These are phyloP conservation scores for Phytophthora crassamura DNA, from an alignment of 352 stramenopile species.

Conservation along the genomic window DNA sequence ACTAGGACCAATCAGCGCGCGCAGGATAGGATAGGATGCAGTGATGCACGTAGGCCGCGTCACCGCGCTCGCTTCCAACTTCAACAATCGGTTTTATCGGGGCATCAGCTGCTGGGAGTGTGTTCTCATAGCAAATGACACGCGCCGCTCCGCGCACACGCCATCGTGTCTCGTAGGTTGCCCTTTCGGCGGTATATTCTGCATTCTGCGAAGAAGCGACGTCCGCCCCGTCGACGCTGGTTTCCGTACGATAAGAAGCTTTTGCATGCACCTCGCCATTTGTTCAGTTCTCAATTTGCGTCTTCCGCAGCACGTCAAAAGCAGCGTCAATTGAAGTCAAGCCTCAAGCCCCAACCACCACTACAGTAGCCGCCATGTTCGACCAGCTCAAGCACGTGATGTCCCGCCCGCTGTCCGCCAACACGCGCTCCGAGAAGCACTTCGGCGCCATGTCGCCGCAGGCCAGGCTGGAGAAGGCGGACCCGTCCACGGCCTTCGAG, in stretches of 20 bases:
- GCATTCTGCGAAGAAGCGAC: constrained; percentile 5
- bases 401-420: constrained; percentile 36
- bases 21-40: background rate
- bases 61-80: constrained; percentile 24
- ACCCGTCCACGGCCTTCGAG: constrained; percentile 78
- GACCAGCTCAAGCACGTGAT: constrained; percentile 81
- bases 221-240: constrained; percentile 5
- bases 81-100: constrained; percentile 24
- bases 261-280: no score
- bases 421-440: constrained; percentile 48
- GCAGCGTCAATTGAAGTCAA: constrained; percentile 16
- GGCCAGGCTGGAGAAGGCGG: constrained; percentile 48
- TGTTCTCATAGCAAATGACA: no score
- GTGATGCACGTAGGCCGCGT: constrained; percentile 38
- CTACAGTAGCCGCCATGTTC: constrained; percentile 46
- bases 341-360: constrained; percentile 2
- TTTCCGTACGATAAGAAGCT: background rate
- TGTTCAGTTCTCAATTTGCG: constrained; percentile 56
- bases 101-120: background rate
- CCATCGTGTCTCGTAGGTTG: constrained; percentile 11
- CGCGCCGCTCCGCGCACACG: background rate
- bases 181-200: constrained; percentile 24
- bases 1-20: constrained; percentile 33
- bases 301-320: constrained; percentile 23
- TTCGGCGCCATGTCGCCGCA: constrained; percentile 37